These are phyloP conservation scores for Anisogramma anomala DNA, from an alignment of 2,329 filamentous ascomycete genomes.

Conservation along the genomic window DNA sequence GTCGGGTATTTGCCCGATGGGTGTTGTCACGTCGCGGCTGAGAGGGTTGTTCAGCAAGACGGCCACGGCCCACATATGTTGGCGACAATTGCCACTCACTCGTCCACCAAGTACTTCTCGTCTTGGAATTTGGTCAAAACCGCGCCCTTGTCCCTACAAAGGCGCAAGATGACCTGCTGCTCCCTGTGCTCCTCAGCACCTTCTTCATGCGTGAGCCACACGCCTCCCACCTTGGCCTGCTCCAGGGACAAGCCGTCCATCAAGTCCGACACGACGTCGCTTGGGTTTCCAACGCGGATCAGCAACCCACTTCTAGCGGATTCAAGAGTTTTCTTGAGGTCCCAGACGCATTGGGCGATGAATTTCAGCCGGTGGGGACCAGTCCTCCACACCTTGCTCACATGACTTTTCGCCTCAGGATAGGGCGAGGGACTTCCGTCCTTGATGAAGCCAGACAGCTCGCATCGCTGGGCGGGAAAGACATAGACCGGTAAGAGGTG, in stretches of 20 bases:
- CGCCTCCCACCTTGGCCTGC: conserved; percentile 40
- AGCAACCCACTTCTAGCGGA: conserved; percentile 47
- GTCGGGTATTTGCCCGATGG: conserved; percentile 55
- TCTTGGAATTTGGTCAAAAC: conserved; percentile 58
- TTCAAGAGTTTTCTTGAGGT: conserved; percentile 53
- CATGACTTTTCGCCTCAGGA: conserved; percentile 52
- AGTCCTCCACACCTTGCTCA: conserved; percentile 61
- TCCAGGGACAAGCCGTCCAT: conserved; percentile 35
- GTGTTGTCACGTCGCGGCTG: conserved; percentile 49
- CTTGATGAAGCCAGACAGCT: conserved; percentile 62
- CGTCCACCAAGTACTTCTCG: conserved; percentile 69
- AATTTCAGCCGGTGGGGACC: conserved; percentile 63
- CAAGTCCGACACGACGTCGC: conserved; percentile 48
- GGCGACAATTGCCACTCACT: conserved; percentile 50
- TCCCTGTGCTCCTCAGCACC: conserved; percentile 58
- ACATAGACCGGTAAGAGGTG: conserved; percentile 63
- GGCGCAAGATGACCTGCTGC: conserved; percentile 40
- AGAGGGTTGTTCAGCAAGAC: neutral
- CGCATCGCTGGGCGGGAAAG: conserved; percentile 58
- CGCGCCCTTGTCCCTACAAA: conserved; percentile 41
- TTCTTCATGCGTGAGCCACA: conserved; percentile 67
- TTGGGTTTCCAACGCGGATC: conserved; percentile 50
- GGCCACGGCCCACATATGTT: no score
- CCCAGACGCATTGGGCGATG: conserved; percentile 60
- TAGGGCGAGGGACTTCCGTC: conserved; percentile 48